Evolutionary conservation across 1,284 basidiomycete genomes (phyloP).

Genomic region (Singerocomus inundabilis): DNA sequence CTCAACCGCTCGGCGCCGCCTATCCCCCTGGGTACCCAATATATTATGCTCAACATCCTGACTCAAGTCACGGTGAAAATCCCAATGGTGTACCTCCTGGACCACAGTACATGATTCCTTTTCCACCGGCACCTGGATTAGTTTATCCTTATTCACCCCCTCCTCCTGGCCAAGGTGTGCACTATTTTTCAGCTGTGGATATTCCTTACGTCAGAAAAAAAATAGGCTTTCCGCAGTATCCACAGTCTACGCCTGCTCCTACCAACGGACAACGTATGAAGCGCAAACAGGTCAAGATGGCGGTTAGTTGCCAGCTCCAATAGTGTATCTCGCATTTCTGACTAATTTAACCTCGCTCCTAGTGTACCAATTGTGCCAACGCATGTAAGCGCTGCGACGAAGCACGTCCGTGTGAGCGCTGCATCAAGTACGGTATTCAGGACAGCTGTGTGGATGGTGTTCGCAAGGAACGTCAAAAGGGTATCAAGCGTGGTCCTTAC

Average conservation of each 20-base stretch:
- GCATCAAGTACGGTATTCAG: constrained; percentile 74
- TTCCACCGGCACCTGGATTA: constrained; percentile 55
- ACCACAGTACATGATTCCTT: constrained; percentile 53
- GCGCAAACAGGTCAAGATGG: constrained; percentile 88
- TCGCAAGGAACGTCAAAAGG: constrained; percentile 82
- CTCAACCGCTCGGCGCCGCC: constrained; percentile 27
- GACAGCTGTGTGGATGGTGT: constrained; percentile 71
- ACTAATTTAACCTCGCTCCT: constrained; percentile 4
- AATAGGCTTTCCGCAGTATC: constrained; percentile 33
- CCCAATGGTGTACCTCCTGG: constrained; percentile 44
- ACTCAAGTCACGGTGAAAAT: constrained; percentile 40
- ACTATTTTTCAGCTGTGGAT: constrained; percentile 7
- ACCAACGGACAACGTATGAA: constrained; percentile 48
- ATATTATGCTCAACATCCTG: constrained; percentile 33
- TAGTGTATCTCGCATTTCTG: constrained; percentile 1
- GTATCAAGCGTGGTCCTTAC: constrained; percentile 84
- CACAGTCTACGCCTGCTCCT: constrained; percentile 27
- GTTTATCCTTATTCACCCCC: constrained; percentile 58
- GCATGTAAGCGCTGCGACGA: constrained; percentile 89
- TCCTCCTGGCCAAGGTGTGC: constrained; percentile 43
- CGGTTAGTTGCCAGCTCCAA: constrained; percentile 45
- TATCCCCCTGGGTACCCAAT: constrained; percentile 36
- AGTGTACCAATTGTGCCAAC: constrained; percentile 81
- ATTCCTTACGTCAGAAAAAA: constrained; percentile 31
- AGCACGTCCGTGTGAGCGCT: constrained; percentile 74